Evolutionary conservation across 768 basidiomycete species (phyloP).

Genomic region (Suillus discolor): DNA sequence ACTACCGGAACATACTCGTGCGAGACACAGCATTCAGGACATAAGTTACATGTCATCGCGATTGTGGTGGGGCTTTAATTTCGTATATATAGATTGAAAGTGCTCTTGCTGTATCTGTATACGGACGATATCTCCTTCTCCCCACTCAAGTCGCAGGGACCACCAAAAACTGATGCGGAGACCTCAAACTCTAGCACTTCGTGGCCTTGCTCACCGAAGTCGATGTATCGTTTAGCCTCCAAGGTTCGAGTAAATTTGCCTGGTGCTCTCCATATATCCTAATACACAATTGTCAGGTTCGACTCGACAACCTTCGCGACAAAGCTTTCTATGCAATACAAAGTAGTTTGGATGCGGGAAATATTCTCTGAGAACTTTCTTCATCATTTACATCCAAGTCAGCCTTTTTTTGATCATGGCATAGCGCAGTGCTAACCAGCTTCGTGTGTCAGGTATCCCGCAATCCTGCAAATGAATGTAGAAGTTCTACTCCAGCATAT

Average conservation of each 20-base stretch:
- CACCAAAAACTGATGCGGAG: neutral
- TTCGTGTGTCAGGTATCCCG: conserved; percentile 8
- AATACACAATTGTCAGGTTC: conserved; percentile 16
- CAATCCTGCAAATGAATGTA: conserved; percentile 27
- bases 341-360: conserved; percentile 22
- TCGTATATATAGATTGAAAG: conserved; percentile 34
- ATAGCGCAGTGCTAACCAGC: too few relatives aligned
- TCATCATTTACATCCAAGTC: conserved; percentile 19
- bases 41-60: conserved; percentile 11
- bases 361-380: conserved; percentile 24
- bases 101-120: conserved; percentile 42
- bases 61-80: neutral
- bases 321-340: conserved; percentile 22
- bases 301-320: conserved; percentile 20
- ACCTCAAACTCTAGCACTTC: conserved; percentile 1
- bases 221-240: conserved; percentile 44
- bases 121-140: conserved; percentile 36
- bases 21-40: conserved; percentile 32
- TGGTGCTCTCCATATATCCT: too few relatives aligned
- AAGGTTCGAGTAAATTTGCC: conserved; percentile 24
- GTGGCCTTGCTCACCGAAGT: conserved; percentile 41
- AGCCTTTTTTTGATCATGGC: too few relatives aligned
- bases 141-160: conserved; percentile 29
- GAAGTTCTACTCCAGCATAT: conserved; percentile 22
- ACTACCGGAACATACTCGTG: conserved; percentile 26